Conservation (phyloP, 164 flowering plant genomes). For the Aristolochia fimbriata region DNA sequence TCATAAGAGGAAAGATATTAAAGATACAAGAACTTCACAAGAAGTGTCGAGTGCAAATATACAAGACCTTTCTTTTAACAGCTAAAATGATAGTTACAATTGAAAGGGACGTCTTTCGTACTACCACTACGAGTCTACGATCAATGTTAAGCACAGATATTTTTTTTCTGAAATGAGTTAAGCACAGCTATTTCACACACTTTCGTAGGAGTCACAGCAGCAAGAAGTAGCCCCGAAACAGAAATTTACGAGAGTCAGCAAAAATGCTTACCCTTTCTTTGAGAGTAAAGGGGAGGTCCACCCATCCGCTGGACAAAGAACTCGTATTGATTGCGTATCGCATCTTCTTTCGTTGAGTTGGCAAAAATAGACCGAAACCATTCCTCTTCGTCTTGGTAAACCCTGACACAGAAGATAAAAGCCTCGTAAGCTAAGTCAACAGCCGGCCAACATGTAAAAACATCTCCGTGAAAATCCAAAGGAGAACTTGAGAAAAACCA, state of each 20-base stretch:
- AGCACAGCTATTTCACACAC: too few relatives aligned
- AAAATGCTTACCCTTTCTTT: conserved; percentile 51
- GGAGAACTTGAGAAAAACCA: background rate
- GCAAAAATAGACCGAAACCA: conserved; percentile 87
- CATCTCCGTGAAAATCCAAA: background rate
- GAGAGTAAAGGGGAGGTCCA: conserved; percentile 79
- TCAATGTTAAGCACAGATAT: too few relatives aligned
- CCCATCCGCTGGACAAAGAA: conserved; percentile 97
- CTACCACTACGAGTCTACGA: too few relatives aligned
- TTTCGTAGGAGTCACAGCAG: too few relatives aligned
- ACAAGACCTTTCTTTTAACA: too few relatives aligned
- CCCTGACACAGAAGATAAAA: conserved; percentile 31
- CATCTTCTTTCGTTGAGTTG: conserved; percentile 77
- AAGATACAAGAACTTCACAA: too few relatives aligned
- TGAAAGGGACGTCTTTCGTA: too few relatives aligned
- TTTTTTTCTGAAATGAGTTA: too few relatives aligned
- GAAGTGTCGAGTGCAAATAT: too few relatives aligned
- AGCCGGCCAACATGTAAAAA: too few relatives aligned
- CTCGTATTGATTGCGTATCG: conserved; percentile 86
- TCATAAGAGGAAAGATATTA: too few relatives aligned
- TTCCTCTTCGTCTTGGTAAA: conserved; percentile 88
- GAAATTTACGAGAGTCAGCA: background rate
- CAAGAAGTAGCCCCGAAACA: background rate
- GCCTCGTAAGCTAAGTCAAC: background rate
- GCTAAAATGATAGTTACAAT: too few relatives aligned